A percentile compares a stretch with the other conserved stretches of the same genome.
Conservation (phyloP, 768 basidiomycete genomes). For the Suillus ampliporus region DNA sequence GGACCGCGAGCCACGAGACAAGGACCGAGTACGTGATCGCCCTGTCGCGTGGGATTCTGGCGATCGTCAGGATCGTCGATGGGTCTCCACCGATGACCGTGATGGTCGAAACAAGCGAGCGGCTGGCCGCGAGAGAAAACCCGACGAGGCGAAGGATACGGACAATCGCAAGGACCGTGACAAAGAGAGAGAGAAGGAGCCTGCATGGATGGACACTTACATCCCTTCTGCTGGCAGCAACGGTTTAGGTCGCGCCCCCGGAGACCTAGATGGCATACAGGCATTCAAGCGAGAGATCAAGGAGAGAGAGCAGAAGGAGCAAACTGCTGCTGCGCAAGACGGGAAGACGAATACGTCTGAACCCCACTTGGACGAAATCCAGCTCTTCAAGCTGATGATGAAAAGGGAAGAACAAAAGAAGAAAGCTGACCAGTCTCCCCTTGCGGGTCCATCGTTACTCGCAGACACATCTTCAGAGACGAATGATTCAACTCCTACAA, state of each 20-base stretch:
- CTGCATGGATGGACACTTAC: constrained; percentile 93
- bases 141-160: constrained; percentile 48
- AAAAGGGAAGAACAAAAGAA: constrained; percentile 70
- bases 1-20: constrained; percentile 49
- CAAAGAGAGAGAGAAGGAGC: constrained; percentile 77
- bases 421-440: constrained; percentile 33
- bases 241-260: constrained; percentile 64
- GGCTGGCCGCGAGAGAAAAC: constrained; percentile 62
- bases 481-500: constrained; percentile 10
- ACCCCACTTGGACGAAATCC: constrained; percentile 76
- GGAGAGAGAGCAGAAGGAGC: constrained; percentile 68
- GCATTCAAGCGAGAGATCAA: constrained; percentile 88
- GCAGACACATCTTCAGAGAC: not conserved
- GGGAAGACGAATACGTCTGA: constrained; percentile 32
- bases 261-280: constrained; percentile 83
- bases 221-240: constrained; percentile 61
- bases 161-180: constrained; percentile 59
- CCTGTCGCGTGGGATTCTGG: constrained; percentile 53
- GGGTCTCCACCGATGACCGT: constrained; percentile 70
- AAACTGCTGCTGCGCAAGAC: constrained; percentile 20
- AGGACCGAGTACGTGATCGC: constrained; percentile 50
- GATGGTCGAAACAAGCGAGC: constrained; percentile 66
- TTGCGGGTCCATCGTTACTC: constrained; percentile 3
- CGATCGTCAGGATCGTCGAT: constrained; percentile 55
- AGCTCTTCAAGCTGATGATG: constrained; percentile 84